Conservation (phyloP, 2,329 filamentous ascomycete species). For the Diaporthe vaccinii region DNA sequence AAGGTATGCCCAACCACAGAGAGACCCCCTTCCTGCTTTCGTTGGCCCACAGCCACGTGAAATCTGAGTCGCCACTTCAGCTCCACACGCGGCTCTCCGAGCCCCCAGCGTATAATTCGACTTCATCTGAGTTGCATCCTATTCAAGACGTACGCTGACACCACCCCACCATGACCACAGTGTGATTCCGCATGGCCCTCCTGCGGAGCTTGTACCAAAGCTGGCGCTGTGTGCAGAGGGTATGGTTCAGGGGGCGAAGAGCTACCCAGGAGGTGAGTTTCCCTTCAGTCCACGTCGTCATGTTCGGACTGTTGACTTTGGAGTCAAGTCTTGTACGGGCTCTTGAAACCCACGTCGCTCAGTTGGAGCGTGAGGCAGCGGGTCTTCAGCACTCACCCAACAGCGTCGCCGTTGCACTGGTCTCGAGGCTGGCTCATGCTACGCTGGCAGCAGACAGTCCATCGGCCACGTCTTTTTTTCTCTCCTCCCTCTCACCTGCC, state of each 20-base stretch:
- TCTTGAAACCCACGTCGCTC: conserved; percentile 25
- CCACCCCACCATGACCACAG: background rate
- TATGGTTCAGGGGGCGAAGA: conserved; percentile 28
- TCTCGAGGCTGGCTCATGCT: conserved; percentile 26
- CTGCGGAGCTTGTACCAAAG: conserved; percentile 29
- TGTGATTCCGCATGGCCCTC: conserved; percentile 32
- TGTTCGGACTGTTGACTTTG: background rate
- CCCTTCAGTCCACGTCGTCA: background rate
- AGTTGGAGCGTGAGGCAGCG: conserved; percentile 29
- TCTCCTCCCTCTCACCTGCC: conserved; percentile 24
- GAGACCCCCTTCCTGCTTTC: background rate
- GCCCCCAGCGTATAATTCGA: background rate
- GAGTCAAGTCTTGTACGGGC: conserved; percentile 12
- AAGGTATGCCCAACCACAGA: background rate
- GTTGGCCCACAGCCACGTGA: conserved; percentile 27
- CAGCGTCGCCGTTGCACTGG: conserved; percentile 31
- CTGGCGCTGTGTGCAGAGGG: conserved; percentile 31
- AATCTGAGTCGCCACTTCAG: background rate
- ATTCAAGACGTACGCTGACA: background rate
- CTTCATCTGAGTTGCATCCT: background rate
- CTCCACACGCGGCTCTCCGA: conserved; percentile 18
- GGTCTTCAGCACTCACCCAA: conserved; percentile 30
- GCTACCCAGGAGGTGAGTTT: conserved; percentile 25
- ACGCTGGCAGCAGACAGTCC: conserved; percentile 14
- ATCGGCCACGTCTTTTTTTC: conserved; percentile 6